Base-by-base conservation (phyloP, 345 rosid genomes). In the Eucalyptus leucophloia region DNA sequence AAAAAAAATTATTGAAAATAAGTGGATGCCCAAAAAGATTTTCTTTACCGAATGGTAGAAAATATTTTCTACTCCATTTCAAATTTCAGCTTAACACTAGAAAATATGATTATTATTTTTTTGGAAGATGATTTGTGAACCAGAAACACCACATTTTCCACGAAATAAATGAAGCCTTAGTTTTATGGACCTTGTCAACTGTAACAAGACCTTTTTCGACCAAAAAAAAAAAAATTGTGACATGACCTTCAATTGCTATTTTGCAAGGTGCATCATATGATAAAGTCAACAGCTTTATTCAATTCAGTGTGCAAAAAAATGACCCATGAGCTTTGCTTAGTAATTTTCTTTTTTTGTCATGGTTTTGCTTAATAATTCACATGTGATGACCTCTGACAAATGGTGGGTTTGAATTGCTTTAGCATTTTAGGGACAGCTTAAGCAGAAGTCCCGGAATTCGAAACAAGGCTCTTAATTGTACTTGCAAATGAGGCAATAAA, bases 91-190 rank as follows among this genome's bases (percentile, higher is more conserved):
- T 53, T 53, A 53, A 53, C 26, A 53, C 26, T 53, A 53, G 58
- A 53, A 53, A 21, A 21, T 53, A 21, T 53, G 58, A 0, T 53
- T 53, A 50, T 49, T 49, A 7, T 53, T 21, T 19, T 8, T 0
- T 53, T 53, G 11, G 11, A 21, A 53, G 58, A 53, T 53, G 26
- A 53, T 53, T 8, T 53, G 26, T 53, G 58, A 53, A 21, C 5
- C 0, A 1, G 0, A 53, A 53, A 53, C 58, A 21, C 9, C 26
- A 53, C 26, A 53, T 21, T 4, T 53, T 53, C 9, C 26, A 0
- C 5, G 1, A 53, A 53, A 53, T 0, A 0, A 53, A 53, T 0
- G 2, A 21, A 53, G 5, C 2, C 58, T 4, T 53, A 53, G 58
- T 53, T 21, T 53, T 53, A 53, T 53, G 58, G 0, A n/a, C 77